Conservation (phyloP, 2,329 filamentous ascomycete species). For the Aquanectria penicillioides region DNA sequence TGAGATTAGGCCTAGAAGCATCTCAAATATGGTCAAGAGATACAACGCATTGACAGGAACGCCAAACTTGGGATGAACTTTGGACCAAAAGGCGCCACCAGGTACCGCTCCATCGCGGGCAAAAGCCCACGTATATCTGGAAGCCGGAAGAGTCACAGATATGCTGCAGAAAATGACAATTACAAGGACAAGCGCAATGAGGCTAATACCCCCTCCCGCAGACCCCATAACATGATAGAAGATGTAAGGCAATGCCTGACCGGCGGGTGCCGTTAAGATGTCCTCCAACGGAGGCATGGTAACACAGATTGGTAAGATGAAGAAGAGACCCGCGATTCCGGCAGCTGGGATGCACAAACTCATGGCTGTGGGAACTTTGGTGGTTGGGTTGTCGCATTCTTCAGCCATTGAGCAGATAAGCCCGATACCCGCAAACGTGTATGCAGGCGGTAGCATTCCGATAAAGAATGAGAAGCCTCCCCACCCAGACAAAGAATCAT, state of each 20-base stretch:
- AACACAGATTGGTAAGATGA: conserved; percentile 78
- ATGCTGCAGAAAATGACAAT: not conserved
- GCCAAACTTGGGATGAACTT: not conserved
- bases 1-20: not conserved
- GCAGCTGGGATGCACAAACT: not conserved
- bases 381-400: not conserved
- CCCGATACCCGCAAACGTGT: not conserved
- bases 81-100: too few relatives aligned
- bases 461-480: not conserved
- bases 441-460: not conserved
- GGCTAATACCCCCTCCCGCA: conserved; percentile 74
- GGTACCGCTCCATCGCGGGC: not conserved
- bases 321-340: conserved; percentile 44
- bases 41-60: not conserved
- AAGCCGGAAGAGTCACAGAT: not conserved
- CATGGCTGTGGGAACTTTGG: not conserved
- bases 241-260: conserved; percentile 77
- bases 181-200: conserved; percentile 44
- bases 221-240: conserved; percentile 80
- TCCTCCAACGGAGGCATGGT: conserved; percentile 72
- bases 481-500: not conserved
- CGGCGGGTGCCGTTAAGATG: conserved; percentile 71
- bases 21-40: not conserved
- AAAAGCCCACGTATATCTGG: not conserved
- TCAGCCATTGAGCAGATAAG: not conserved